Evolutionary conservation across 257 asterid species (phyloP).

Genomic region (Capsicum rhomboideum): DNA sequence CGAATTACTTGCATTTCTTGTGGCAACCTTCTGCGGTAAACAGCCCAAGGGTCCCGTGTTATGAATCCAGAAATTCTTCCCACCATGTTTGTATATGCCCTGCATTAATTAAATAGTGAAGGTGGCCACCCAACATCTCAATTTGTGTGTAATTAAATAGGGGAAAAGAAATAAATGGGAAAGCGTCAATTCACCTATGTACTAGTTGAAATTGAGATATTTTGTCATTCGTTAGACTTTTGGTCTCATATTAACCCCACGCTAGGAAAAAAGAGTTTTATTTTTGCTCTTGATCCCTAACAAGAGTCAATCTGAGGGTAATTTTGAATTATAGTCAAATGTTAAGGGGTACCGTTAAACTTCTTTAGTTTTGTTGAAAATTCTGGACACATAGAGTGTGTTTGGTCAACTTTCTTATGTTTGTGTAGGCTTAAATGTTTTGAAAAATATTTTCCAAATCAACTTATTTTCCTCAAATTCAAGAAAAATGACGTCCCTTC

Average conservation of each 20-base stretch:
- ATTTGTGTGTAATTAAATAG: background rate
- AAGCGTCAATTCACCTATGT: background rate
- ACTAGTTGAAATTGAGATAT: background rate
- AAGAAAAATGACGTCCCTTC: too few species aligned
- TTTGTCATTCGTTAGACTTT: too few species aligned
- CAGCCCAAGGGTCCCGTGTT: conserved; percentile 51
- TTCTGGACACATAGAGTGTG: background rate
- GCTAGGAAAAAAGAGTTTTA: background rate
- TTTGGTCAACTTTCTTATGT: too few species aligned
- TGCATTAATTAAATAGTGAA: background rate
- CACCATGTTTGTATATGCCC: conserved; percentile 31
- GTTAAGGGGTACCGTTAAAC: background rate
- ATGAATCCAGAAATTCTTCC: conserved; percentile 46
- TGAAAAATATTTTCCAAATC: too few species aligned
- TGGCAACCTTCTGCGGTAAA: conserved; percentile 29
- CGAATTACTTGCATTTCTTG: background rate
- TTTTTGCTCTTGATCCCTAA: background rate
- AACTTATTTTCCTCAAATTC: too few species aligned
- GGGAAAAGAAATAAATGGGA: background rate
- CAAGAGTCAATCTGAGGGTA: background rate
- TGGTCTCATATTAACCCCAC: background rate
- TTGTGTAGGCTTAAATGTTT: too few species aligned
- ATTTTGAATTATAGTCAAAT: background rate
- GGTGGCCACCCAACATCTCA: background rate
- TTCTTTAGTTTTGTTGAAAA: background rate